phyloP scores from a whole-genome alignment of 2,329 filamentous ascomycete genomes.

The Cordyceps sp. region DNA sequence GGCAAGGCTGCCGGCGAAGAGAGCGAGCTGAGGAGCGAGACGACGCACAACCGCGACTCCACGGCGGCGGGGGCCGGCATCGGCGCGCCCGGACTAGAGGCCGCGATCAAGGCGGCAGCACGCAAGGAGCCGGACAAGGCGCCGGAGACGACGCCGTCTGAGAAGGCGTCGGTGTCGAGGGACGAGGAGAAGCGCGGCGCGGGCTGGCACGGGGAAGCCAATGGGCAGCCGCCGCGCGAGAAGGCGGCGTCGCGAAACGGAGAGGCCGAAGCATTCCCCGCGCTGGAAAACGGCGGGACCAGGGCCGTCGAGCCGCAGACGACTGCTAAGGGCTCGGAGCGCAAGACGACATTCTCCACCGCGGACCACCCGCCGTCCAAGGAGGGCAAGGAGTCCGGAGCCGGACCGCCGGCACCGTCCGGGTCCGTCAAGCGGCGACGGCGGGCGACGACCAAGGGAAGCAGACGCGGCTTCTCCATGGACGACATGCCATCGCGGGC shows the following conservation, averaged over 20 bases:
- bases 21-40: slow-evolving; percentile 24
- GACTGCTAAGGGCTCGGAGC: slow-evolving; percentile 25
- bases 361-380: slow-evolving; percentile 29
- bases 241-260: slow-evolving; percentile 1
- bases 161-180: slow-evolving; percentile 7
- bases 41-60: slow-evolving; percentile 11
- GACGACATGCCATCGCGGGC: slow-evolving; percentile 63
- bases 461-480: slow-evolving; percentile 43
- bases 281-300: slow-evolving; percentile 21
- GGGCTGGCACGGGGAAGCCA: slow-evolving; percentile 11
- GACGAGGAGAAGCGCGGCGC: slow-evolving; percentile 16
- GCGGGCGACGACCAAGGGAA: slow-evolving; percentile 54
- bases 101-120: slow-evolving; percentile 16
- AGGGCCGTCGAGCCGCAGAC: slow-evolving; percentile 17
- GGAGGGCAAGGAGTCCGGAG: slow-evolving; percentile 15
- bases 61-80: slow-evolving; percentile 23
- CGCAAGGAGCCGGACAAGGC: slow-evolving; percentile 18
- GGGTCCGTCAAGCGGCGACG: slow-evolving; percentile 45
- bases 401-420: slow-evolving; percentile 14
- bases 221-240: slow-evolving; percentile 21
- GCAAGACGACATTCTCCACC: slow-evolving; percentile 39
- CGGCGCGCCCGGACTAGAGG: slow-evolving; percentile 22
- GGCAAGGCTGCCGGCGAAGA: slow-evolving; percentile 35
- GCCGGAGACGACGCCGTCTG: slow-evolving; percentile 4
- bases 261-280: slow-evolving; percentile 16